Evolutionary conservation across 2,329 filamentous ascomycete genomes (phyloP), one percentile per base, ranked within the genome.

Genomic region (Ceratocystis variospora): DNA sequence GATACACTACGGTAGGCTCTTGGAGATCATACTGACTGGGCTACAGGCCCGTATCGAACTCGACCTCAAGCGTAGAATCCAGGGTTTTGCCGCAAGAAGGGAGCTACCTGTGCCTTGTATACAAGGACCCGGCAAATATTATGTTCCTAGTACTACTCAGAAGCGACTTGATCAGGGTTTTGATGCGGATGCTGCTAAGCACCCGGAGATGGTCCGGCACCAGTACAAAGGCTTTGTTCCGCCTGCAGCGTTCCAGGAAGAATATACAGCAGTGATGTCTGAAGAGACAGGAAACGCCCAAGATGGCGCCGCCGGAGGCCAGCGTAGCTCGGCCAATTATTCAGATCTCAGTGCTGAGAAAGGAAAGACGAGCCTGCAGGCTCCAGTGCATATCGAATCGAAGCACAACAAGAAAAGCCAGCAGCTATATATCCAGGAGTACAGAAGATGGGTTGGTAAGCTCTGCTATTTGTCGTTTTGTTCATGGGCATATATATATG

Each of bases 221-320:
- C 55, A 59, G 55, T 59, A 59, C 55, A 31, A 37, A 59, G 55
- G 55, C 28, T 59, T 59, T 37, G 55, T 59, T 7, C 55, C 55
- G 28, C 55, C 55, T 31, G 28, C 31, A n/a, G 55, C 55, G 17
- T 59, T 59, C 28, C 25, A 37, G 17, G 7, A 37, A 4, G 55
- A 59, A 6, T 59, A 17, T 19, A 28, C 33, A 19, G 55, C 8
- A 6, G 19, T 64, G 28, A 59, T 59, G 55, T 15, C 25, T 19
- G 28, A 8, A 5, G 31, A 59, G 5, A 37, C 7, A 19, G 17
- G 7, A 28, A n/a, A 22, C n/a, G 17, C 15, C 28, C 5, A n/a
- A 28, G 7, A n/a, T 19, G 31, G 33, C 6, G 7, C 2, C 17
- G 8, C 19, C 7, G 22, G 33, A 37, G 28, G 2, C 15, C 55